These are phyloP conservation scores for Fusarium protoensiforme DNA, from an alignment of 2,329 filamentous ascomycete genomes.

Conservation along the genomic window DNA sequence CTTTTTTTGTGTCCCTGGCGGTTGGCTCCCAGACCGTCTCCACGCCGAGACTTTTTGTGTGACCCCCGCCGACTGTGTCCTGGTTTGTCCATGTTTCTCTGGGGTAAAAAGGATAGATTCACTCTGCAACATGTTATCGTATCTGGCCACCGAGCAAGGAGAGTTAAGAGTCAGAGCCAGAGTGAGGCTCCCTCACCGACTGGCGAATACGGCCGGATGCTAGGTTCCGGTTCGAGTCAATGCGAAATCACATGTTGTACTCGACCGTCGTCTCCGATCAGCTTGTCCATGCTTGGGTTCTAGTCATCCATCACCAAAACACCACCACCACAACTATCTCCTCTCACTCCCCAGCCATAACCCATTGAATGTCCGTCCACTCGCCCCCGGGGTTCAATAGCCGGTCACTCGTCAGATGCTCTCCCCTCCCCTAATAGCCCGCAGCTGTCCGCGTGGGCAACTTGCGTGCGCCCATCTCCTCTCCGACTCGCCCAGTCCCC, in stretches of 20 bases:
- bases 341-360: not conserved
- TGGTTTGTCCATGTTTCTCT: slow-evolving; percentile 22
- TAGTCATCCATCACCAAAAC: slow-evolving; percentile 15
- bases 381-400: not conserved
- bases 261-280: slow-evolving; percentile 1
- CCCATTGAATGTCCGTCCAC: not conserved
- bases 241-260: not conserved
- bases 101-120: slow-evolving; percentile 25
- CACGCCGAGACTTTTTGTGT: not conserved
- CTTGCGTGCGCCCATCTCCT: slow-evolving; percentile 25
- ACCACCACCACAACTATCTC: slow-evolving; percentile 2
- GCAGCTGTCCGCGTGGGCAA: slow-evolving; percentile 16
- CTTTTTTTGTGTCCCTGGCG: not conserved
- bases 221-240: not conserved
- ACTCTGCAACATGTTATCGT: not conserved
- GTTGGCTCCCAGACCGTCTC: not conserved
- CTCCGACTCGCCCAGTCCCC: slow-evolving; percentile 40
- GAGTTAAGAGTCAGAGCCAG: not conserved
- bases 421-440: slow-evolving; percentile 1
- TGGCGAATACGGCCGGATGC: not conserved
- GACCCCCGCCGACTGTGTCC: slow-evolving; percentile 2
- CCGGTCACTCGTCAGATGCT: not conserved
- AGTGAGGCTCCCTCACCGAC: not conserved
- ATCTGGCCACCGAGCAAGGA: not conserved
- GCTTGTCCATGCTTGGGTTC: not conserved